Evolutionary conservation across 208 protist species (phyloP).

Genomic region (Crithidia acanthocephali): DNA sequence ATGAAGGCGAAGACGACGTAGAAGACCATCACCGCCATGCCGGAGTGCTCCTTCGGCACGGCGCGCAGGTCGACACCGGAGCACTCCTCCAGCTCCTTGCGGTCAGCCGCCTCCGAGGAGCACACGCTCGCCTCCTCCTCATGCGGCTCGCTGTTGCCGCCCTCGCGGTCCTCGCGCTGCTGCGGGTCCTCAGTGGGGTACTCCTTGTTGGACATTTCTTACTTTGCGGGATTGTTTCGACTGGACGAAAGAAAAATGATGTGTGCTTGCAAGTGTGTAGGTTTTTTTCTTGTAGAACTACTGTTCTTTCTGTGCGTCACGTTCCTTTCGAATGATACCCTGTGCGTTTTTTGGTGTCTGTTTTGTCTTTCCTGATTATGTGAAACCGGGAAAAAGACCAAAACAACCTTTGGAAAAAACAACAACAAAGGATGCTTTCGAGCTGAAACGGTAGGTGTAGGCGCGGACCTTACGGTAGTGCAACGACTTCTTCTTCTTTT

Average conservation of each 20-base stretch:
- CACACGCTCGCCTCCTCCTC: slow-evolving; percentile 13
- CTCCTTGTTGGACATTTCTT: slow-evolving; percentile 4
- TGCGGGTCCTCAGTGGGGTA: slow-evolving; percentile 12
- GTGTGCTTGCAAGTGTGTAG: background rate
- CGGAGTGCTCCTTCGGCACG: slow-evolving; percentile 34
- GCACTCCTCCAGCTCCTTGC: slow-evolving; percentile 31
- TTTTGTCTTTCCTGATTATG: slow-evolving; percentile 17
- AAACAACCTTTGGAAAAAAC: slow-evolving; percentile 2
- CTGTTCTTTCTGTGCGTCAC: background rate
- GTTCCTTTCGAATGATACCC: background rate
- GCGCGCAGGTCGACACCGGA: slow-evolving; percentile 45
- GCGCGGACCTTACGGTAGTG: background rate
- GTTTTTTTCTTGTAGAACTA: background rate
- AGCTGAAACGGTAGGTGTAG: background rate
- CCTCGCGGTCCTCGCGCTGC: slow-evolving; percentile 13
- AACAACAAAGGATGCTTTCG: background rate
- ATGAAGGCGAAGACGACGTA: slow-evolving; percentile 42
- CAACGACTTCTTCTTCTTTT: background rate
- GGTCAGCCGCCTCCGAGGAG: slow-evolving; percentile 19
- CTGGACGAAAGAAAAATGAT: background rate
- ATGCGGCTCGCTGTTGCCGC: slow-evolving; percentile 12
- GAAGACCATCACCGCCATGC: slow-evolving; percentile 32
- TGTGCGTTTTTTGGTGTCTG: background rate
- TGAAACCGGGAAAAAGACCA: slow-evolving; percentile 11
- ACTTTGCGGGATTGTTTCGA: background rate